These are phyloP conservation scores for Sporothrix schenckii DNA, from an alignment of 2,329 filamentous ascomycete genomes.

Conservation along the genomic window DNA sequence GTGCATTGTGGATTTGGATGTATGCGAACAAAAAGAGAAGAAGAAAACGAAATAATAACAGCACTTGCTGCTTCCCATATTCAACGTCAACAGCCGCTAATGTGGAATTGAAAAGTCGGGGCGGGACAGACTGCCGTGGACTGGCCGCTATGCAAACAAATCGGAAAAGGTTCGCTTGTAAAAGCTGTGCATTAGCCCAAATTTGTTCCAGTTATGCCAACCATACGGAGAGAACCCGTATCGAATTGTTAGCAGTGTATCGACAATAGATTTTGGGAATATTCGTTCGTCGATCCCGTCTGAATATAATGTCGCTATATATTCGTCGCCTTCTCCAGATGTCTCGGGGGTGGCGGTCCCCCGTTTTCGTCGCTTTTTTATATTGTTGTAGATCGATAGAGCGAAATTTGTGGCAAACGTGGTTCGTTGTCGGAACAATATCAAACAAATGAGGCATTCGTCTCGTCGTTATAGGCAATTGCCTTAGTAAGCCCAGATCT, in stretches of 20 bases:
- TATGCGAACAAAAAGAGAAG: not conserved
- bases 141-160: not conserved
- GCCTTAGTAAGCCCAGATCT: constrained; percentile 80
- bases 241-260: not conserved
- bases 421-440: constrained; percentile 26
- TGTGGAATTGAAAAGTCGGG: not conserved
- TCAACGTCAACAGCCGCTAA: not conserved
- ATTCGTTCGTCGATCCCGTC: not conserved
- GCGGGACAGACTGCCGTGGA: not conserved
- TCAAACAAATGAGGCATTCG: constrained; percentile 27
- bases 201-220: not conserved
- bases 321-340: not conserved
- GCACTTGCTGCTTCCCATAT: constrained; percentile 1
- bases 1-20: not conserved
- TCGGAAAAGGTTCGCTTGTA: not conserved
- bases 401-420: constrained; percentile 2
- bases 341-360: not conserved
- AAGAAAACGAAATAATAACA: not conserved
- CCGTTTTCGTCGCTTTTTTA: constrained; percentile 3
- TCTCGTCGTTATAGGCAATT: constrained; percentile 30
- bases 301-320: not conserved
- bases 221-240: not conserved
- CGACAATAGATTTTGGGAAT: not conserved
- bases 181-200: not conserved
- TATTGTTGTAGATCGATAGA: not conserved